Evolutionary conservation across 306 rosid species (phyloP).

Genomic region (Quillaja saponaria): DNA sequence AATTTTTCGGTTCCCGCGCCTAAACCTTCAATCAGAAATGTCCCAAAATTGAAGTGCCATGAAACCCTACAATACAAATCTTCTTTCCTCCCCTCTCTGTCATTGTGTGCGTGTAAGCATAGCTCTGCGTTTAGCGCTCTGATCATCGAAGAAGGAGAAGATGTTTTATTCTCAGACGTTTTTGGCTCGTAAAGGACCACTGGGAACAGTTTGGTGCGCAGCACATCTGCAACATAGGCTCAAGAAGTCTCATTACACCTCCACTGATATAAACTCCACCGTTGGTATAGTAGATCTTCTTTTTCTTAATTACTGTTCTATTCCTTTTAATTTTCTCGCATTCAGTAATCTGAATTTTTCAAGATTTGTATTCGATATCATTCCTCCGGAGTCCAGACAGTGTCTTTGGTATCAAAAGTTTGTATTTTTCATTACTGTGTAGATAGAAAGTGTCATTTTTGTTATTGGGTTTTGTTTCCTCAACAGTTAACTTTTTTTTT

Average conservation of each 20-base stretch:
- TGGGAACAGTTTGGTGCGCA: constrained; percentile 89
- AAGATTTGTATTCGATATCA: background rate
- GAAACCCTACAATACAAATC: constrained; percentile 2
- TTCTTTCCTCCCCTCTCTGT: background rate
- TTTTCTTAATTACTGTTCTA: too few species aligned
- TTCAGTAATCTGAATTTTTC: background rate
- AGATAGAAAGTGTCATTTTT: background rate
- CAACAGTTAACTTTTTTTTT: background rate
- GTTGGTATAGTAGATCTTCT: too few species aligned
- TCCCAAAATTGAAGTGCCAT: background rate
- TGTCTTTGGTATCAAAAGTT: background rate
- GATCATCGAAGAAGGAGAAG: background rate
- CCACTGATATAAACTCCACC: constrained; percentile 66
- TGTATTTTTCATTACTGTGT: background rate
- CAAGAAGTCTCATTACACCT: constrained; percentile 70
- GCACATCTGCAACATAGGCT: constrained; percentile 90
- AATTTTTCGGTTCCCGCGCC: constrained; percentile 27
- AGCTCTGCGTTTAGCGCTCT: background rate
- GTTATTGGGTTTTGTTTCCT: background rate
- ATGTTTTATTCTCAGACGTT: constrained; percentile 89
- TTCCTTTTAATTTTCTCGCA: background rate
- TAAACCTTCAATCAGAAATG: background rate
- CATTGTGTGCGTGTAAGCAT: too few species aligned
- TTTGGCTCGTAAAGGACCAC: constrained; percentile 83
- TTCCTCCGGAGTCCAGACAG: background rate